A percentile compares a stretch with the other conserved stretches of the same genome.
These are phyloP conservation scores for Cyclotella baltica DNA, from an alignment of 108 stramenopile genomes.

Conservation along the genomic window DNA sequence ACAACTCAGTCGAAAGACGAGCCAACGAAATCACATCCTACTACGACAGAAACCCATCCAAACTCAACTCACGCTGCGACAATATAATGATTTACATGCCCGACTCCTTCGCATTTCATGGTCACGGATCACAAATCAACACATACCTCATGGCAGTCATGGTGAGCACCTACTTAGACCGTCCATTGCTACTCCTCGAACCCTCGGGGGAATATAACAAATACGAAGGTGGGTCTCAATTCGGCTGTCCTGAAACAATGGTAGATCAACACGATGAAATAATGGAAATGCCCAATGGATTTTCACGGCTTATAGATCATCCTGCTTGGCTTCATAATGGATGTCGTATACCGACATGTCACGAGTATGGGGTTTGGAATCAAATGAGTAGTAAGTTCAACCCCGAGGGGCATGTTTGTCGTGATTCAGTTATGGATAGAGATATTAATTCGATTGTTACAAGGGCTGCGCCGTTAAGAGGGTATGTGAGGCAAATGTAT, in stretches of 20 bases:
- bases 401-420: neutral
- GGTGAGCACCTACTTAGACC: conserved; percentile 30
- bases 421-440: conserved; percentile 17
- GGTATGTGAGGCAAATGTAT: conserved; percentile 5
- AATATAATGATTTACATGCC: conserved; percentile 37
- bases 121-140: conserved; percentile 47
- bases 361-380: conserved; percentile 29
- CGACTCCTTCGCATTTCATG: conserved; percentile 38
- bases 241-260: conserved; percentile 41
- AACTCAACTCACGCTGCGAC: conserved; percentile 13
- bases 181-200: conserved; percentile 38
- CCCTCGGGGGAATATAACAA: conserved; percentile 9
- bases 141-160: conserved; percentile 36
- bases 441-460: conserved; percentile 17
- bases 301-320: conserved; percentile 45
- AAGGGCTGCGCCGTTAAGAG: conserved; percentile 7
- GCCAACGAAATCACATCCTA: conserved; percentile 13
- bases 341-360: conserved; percentile 28
- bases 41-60: neutral
- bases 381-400: neutral
- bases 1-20: neutral
- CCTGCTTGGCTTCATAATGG: conserved; percentile 37
- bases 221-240: conserved; percentile 41
- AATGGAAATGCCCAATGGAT: conserved; percentile 28
- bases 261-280: conserved; percentile 6